Evolutionary conservation across 345 rosid genomes (phyloP), one percentile per base, ranked within the genome.

Genomic region (Eucalyptus guilfoylei): DNA sequence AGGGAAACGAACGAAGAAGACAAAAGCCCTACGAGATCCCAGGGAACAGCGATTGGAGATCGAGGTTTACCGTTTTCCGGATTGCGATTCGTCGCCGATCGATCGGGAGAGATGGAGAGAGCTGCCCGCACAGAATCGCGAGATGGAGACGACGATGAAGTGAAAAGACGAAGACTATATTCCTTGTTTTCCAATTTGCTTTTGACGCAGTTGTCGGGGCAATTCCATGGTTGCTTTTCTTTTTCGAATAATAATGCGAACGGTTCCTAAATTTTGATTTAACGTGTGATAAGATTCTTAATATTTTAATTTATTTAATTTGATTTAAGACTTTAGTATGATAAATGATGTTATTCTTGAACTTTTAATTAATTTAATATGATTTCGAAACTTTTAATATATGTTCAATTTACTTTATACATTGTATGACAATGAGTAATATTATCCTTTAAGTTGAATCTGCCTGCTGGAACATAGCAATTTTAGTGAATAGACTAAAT

Each of bases 401-500:
- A 24, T 0, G 0, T 24, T 55, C 3, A 55, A 30, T 28, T 28
- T 62, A 30, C 4, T 62, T 30, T 14, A 1, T 30, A 11, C 2
- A 12, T 30, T 12, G 0, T 3, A 30, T 28, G 0, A 11, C 28
- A 60, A 0, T 6, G 4, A 28, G 7, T 28, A 28, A 28, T 13
- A 6, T 60, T 60, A 0, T 60, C 16, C 0, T 3, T 28, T 1
- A 6, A 28, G 32, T 28, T 60, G 34, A 60, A 60, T 37, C 40
- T 37, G 3, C 40, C n/a, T n/a, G n/a, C n/a, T n/a, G n/a, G 40
- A 37, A 37, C 40, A 37, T 37, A 37, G 40, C 40, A 37, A 37
- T 37, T 37, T 37, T 4, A 37, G 4, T 37, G 1, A 30, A 13
- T 12, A 4, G 0, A 62, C 8, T 62, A 0, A 28, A 28, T 62